A percentile compares a stretch with the other conserved stretches of the same genome.
phyloP scores from a whole-genome alignment of 257 asterid genomes.

The Verbascum thapsus region DNA sequence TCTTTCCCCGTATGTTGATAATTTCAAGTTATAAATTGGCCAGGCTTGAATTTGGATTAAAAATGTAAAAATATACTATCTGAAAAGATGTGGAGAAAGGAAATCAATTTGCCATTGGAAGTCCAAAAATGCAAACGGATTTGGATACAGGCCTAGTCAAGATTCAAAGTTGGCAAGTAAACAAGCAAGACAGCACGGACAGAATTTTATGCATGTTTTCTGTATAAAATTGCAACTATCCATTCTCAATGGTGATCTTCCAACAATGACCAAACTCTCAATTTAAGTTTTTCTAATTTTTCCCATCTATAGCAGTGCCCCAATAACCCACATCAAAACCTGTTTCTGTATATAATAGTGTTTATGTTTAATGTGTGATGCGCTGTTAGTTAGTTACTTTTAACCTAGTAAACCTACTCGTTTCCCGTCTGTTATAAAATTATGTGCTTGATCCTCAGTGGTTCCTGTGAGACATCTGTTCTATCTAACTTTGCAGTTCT shows the following conservation, averaged over 20 bases:
- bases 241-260: slow-evolving; percentile 1
- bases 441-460: neutral
- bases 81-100: slow-evolving; percentile 6
- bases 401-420: neutral
- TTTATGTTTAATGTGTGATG: neutral
- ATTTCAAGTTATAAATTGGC: slow-evolving; percentile 7
- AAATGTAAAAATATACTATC: neutral
- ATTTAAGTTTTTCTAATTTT: neutral
- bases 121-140: slow-evolving; percentile 19
- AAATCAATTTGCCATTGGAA: slow-evolving; percentile 1
- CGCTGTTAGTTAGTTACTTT: neutral
- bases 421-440: neutral
- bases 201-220: neutral
- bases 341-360: neutral
- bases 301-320: neutral
- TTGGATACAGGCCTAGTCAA: neutral
- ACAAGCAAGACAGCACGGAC: neutral
- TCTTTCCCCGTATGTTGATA: neutral
- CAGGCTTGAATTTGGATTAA: neutral
- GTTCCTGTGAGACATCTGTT: neutral
- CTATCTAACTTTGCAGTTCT: neutral
- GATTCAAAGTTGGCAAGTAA: slow-evolving; percentile 3
- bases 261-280: slow-evolving; percentile 4
- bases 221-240: neutral
- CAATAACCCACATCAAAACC: neutral